phyloP scores from a whole-genome alignment of 805 yeast species.

The Myxozyma neglecta region DNA sequence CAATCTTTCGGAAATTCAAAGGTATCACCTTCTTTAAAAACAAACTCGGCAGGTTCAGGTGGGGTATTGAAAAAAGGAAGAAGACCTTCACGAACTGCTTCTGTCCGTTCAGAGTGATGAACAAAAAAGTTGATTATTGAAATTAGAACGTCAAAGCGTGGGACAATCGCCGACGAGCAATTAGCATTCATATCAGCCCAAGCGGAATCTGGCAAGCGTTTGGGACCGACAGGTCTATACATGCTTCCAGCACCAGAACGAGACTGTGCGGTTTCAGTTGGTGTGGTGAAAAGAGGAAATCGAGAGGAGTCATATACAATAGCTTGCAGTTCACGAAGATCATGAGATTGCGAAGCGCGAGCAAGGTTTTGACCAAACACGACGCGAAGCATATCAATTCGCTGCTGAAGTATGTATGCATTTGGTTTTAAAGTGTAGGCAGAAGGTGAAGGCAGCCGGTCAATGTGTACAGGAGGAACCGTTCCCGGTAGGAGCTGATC shows the following conservation, averaged over 20 bases:
- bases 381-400: constrained; percentile 27
- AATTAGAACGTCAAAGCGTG: constrained; percentile 25
- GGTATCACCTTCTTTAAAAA: constrained; percentile 4
- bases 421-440: constrained; percentile 26
- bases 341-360: constrained; percentile 12
- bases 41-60: constrained; percentile 20
- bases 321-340: constrained; percentile 26
- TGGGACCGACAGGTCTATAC: constrained; percentile 8
- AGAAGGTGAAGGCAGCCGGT: constrained; percentile 24
- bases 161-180: constrained; percentile 10
- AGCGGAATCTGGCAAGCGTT: constrained; percentile 23
- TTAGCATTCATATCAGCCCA: constrained; percentile 17
- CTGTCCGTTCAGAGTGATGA: constrained; percentile 16
- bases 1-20: constrained; percentile 28
- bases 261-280: background rate
- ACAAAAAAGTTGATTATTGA: constrained; percentile 25
- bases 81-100: constrained; percentile 21
- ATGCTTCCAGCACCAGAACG: constrained; percentile 10
- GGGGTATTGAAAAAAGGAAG: constrained; percentile 29
- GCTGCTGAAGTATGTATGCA: constrained; percentile 24
- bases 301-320: constrained; percentile 29
- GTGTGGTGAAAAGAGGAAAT: constrained; percentile 25
- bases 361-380: constrained; percentile 26
- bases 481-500: constrained; percentile 30
- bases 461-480: constrained; percentile 18